These are phyloP conservation scores for Cucurbitaria berberidis DNA, from an alignment of 2,329 filamentous ascomycete species.

Conservation along the genomic window DNA sequence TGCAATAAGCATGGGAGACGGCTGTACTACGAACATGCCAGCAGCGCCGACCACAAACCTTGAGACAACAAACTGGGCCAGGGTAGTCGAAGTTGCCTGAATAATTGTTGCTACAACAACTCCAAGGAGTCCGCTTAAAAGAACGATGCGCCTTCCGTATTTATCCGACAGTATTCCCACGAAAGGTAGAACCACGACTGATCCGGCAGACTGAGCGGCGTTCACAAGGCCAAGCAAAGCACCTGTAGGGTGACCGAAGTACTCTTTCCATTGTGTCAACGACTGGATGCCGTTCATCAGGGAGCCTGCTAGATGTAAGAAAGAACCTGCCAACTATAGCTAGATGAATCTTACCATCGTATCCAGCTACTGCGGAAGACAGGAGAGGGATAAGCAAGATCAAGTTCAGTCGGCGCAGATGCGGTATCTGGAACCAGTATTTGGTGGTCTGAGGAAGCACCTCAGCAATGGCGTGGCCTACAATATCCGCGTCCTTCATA, in stretches of 20 bases:
- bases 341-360: conserved; percentile 46
- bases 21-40: conserved; percentile 57
- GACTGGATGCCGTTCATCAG: conserved; percentile 40
- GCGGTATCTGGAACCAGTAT: conserved; percentile 51
- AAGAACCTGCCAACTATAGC: neutral
- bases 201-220: conserved; percentile 15
- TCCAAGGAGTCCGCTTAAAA: conserved; percentile 36
- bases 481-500: conserved; percentile 28
- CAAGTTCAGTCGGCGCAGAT: conserved; percentile 55
- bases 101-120: conserved; percentile 58
- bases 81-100: conserved; percentile 54
- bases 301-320: neutral
- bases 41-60: conserved; percentile 51
- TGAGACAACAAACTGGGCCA: conserved; percentile 55
- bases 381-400: conserved; percentile 54
- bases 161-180: conserved; percentile 10
- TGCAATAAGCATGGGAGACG: conserved; percentile 61
- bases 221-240: conserved; percentile 20
- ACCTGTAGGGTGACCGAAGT: conserved; percentile 20
- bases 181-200: conserved; percentile 12
- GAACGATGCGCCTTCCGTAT: conserved; percentile 12
- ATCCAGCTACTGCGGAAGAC: conserved; percentile 53
- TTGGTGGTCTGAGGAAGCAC: conserved; percentile 50
- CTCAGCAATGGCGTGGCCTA: conserved; percentile 37
- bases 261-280: conserved; percentile 50